Evolutionary conservation across 805 yeast species (phyloP), one percentile per base, ranked within the genome.

Genomic region (Starmerella davenportii): DNA sequence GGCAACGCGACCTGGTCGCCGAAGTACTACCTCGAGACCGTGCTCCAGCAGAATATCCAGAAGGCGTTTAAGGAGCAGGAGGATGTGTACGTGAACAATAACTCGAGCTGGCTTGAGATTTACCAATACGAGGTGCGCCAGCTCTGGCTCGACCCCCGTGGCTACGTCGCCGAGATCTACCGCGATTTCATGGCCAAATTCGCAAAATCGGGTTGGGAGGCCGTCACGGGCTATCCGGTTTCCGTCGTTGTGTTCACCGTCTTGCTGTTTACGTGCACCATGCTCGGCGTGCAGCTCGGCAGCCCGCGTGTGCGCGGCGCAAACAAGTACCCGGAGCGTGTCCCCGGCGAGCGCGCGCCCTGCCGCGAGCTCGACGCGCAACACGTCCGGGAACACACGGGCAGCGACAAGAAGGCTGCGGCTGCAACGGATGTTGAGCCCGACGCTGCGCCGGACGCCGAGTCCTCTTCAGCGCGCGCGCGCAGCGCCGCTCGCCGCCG

Each of bases 1-100:
- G 95, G 95, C 24, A 84, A 85, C 54, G 57, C 60, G 7, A 82
- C 95, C 0, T 84, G 70, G 56, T 48, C 58, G 25, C 61, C 59
- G 37, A 62, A 62, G 55, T 44, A 42, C 39, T 49, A 44, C 30
- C 43, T 54, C 36, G 67, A 63, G 49, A 17, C 25, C 21, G 43
- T 32, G 33, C 51, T 47, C 24, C 53, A 55, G 41, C 38, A 40
- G 35, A 45, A 48, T 16, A 47, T 45, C 18, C 38, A 32, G 14
- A 49, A 50, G 21, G 57, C 57, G 29, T 31, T 24, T 34, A 24
- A 35, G 18, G 28, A 34, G 31, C 40, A 36, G 34, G 25, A 20
- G 21, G 30, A 31, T 5, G 41, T 45, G 37, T 46, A 43, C 33
- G 35, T 36, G 16, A 30, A 19, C 21, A 39, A 43, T 37, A 42